These are phyloP conservation scores for Trichophyton schoenleinii DNA, from an alignment of 2,329 filamentous ascomycete species.

Conservation along the genomic window DNA sequence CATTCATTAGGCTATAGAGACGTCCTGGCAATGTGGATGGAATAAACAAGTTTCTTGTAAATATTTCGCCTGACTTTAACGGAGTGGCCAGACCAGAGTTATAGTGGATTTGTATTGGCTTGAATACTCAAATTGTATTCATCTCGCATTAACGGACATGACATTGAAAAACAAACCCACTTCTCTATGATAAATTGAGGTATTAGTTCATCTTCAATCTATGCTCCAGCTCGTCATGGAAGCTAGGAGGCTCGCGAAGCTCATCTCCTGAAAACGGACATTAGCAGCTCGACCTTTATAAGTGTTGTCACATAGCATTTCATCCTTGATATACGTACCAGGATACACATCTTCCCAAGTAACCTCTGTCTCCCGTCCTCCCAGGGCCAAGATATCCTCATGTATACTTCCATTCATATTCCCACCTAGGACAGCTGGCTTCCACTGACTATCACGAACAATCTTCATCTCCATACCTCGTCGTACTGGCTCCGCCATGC, in stretches of 20 bases:
- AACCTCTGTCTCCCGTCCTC: constrained; percentile 62
- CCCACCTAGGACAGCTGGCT: constrained; percentile 56
- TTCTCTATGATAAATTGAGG: neutral
- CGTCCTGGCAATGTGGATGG: neutral
- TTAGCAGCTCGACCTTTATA: constrained; percentile 3
- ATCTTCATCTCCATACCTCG: constrained; percentile 94
- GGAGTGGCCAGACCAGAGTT: neutral
- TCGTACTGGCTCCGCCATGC: constrained; percentile 82
- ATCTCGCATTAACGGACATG: neutral
- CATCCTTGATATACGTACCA: constrained; percentile 38
- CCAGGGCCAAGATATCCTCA: constrained; percentile 63
- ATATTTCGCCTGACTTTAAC: neutral
- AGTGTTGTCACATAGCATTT: neutral
- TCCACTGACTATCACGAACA: constrained; percentile 60
- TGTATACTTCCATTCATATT: constrained; percentile 53
- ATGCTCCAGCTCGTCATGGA: constrained; percentile 90
- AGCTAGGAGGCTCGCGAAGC: constrained; percentile 53
- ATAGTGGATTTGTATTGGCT: too few relatives aligned
- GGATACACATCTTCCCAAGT: constrained; percentile 90
- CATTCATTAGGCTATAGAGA: neutral
- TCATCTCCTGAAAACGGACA: constrained; percentile 45
- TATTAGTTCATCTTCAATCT: constrained; percentile 62
- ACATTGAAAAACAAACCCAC: neutral
- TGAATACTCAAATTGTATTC: too few relatives aligned
- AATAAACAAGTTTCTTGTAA: neutral